Percentiles rank a stretch among this genome's conserved stretches.
These are phyloP conservation scores for Spirogloea muscicola DNA, from an alignment of 139 green algal species.

Conservation along the genomic window DNA sequence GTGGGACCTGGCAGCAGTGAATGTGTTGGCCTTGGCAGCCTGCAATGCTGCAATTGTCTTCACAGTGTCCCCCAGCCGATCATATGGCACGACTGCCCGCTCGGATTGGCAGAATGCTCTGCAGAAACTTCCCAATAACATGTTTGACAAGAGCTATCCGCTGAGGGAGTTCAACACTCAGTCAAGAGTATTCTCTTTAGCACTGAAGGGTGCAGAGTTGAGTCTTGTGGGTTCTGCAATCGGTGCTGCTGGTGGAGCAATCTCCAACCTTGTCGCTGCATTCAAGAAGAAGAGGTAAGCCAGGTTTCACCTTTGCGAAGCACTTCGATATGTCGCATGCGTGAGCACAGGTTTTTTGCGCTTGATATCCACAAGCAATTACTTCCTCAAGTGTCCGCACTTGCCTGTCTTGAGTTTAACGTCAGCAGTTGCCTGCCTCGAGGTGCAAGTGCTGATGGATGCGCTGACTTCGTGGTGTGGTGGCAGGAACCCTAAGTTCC, in stretches of 20 bases:
- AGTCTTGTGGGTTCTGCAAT: constrained; percentile 70
- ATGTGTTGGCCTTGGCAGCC: constrained; percentile 71
- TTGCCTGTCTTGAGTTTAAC: neutral
- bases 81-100: constrained; percentile 65
- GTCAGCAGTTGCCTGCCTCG: neutral
- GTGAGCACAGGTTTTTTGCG: neutral
- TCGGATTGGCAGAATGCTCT: constrained; percentile 80
- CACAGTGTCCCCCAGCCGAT: constrained; percentile 76
- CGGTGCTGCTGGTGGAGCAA: constrained; percentile 50
- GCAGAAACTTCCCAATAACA: constrained; percentile 69
- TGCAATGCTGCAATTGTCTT: constrained; percentile 83
- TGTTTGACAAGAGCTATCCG: constrained; percentile 77
- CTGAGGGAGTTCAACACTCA: constrained; percentile 69
- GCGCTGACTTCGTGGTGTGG: neutral
- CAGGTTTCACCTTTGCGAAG: neutral
- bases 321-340: neutral
- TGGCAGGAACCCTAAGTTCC: constrained; percentile 60
- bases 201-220: constrained; percentile 81
- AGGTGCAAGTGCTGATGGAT: neutral
- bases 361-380: too few species aligned
- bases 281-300: neutral
- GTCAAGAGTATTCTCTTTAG: constrained; percentile 64
- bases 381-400: too few species aligned
- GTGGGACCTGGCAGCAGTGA: constrained; percentile 83
- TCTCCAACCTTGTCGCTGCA: neutral